Evolutionary conservation across 305 asterid genomes (phyloP), one percentile per base, ranked within the genome.

Genomic region (Andrographis paniculata): DNA sequence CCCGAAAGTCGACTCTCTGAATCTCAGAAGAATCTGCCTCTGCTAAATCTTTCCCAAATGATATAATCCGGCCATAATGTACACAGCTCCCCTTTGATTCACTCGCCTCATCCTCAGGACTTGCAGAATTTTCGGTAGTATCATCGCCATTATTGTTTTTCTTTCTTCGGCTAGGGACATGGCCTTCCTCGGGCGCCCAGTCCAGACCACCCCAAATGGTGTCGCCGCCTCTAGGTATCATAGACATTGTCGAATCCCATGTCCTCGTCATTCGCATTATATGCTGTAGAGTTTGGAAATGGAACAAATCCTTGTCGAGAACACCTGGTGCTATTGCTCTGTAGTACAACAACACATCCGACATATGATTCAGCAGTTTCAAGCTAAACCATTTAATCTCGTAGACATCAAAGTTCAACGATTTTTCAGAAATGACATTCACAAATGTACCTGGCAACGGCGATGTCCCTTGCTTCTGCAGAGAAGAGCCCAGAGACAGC

Each of bases 161-260:
- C 55, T 72, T 76, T 69, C 72, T 79, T 64, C 54, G 82, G 64
- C 65, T 62, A 31, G 73, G 83, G 64, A 49, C 47, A 61, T 58
- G 65, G 55, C 77, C 79, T 65, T 83, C 81, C 61, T 87, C 96
- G 2, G 91, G 96, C 19, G 96, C 67, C 95, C 96, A 83, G 55
- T 87, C 95, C 60, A 87, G 83, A 63, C 71, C 84, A 45, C 96
- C 96, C 96, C 94, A 87, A 55, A 87, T 87, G 18, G 82, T 78
- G 39, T 83, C 87, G 50, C 96, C 96, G 55, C 96, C 96, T 72
- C 67, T 87, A 17, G 96, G 96, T 55, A 87, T 70, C 96, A 87
- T 80, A 1, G 96, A 83, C 91, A 87, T 80, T 41, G 96, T 87
- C 24, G 96, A 77, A 66, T 87, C 96, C 96, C 96, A 87, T 56